phyloP scores from a whole-genome alignment of 2,329 filamentous ascomycete species.

The Trichoderma brevicompactum region DNA sequence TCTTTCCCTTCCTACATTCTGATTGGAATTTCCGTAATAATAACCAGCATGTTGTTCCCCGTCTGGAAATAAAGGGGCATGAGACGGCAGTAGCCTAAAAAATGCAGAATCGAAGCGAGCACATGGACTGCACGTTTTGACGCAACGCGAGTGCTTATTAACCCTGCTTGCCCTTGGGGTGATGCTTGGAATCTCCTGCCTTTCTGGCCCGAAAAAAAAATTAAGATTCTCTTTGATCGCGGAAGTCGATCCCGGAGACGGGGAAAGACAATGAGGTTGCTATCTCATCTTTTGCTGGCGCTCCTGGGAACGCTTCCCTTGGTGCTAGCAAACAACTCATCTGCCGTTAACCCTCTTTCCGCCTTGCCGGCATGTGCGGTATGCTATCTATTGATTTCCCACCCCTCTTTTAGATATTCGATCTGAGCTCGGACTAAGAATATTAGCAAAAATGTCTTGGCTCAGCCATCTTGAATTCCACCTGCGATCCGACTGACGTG shows the following conservation, averaged over 20 bases:
- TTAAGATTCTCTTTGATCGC: conserved; percentile 2
- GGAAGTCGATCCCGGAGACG: neutral
- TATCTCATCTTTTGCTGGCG: conserved; percentile 9
- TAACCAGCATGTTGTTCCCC: conserved; percentile 7
- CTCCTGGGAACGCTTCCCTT: conserved; percentile 3
- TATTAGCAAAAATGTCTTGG: conserved; percentile 19
- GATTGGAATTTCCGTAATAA: conserved; percentile 8
- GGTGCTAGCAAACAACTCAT: neutral
- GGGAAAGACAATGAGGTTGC: conserved; percentile 11
- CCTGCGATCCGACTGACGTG: conserved; percentile 11
- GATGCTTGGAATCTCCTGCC: neutral
- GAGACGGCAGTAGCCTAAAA: neutral
- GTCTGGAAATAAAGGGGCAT: conserved; percentile 17
- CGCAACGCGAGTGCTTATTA: conserved; percentile 1
- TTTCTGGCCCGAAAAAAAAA: neutral
- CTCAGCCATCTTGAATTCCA: conserved; percentile 13
- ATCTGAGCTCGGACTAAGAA: neutral
- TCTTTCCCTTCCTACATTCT: conserved; percentile 2
- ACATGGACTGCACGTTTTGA: conserved; percentile 7
- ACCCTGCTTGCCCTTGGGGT: conserved; percentile 6
- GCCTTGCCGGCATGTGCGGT: conserved; percentile 13
- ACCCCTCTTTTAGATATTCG: neutral
- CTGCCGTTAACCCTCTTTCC: conserved; percentile 5
- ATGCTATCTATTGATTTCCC: neutral
- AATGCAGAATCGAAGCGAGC: neutral